Percentiles rank a stretch among this genome's conserved stretches.
phyloP scores from a whole-genome alignment of 2,329 filamentous ascomycete genomes.

The Fusarium protoensiforme region DNA sequence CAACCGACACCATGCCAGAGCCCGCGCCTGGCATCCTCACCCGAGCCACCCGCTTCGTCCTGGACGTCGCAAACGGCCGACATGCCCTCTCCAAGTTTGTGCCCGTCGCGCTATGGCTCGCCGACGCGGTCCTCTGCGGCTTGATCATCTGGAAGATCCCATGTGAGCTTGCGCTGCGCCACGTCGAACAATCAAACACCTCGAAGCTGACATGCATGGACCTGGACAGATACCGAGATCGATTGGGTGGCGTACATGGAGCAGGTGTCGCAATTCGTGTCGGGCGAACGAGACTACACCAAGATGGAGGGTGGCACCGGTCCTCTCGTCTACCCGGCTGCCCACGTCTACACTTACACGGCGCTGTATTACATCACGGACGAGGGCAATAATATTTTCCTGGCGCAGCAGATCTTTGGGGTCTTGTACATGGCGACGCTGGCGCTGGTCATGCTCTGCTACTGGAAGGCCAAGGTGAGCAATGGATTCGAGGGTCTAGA shows the following conservation, averaged over 20 bases:
- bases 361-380: slow-evolving; percentile 82
- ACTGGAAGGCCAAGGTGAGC: slow-evolving; percentile 75
- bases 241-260: slow-evolving; percentile 99
- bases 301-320: slow-evolving; percentile 89
- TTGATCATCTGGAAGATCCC: slow-evolving; percentile 84
- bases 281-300: slow-evolving; percentile 89
- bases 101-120: slow-evolving; percentile 72
- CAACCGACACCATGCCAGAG: slow-evolving; percentile 42
- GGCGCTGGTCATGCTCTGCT: slow-evolving; percentile 83
- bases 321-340: slow-evolving; percentile 93
- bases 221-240: slow-evolving; percentile 84
- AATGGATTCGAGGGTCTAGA: neutral
- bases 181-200: neutral
- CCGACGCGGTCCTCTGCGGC: slow-evolving; percentile 77
- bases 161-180: slow-evolving; percentile 66
- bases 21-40: slow-evolving; percentile 36
- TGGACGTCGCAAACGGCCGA: slow-evolving; percentile 60
- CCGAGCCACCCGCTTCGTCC: slow-evolving; percentile 46
- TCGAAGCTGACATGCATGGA: slow-evolving; percentile 6
- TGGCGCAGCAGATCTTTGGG: slow-evolving; percentile 88
- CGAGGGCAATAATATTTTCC: slow-evolving; percentile 77
- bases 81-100: slow-evolving; percentile 62
- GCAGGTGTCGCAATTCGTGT: slow-evolving; percentile 81
- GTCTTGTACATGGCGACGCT: slow-evolving; percentile 82
- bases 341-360: slow-evolving; percentile 92